Evolutionary conservation across 108 stramenopile species (phyloP).

Genomic region (Conticribra guillardii): DNA sequence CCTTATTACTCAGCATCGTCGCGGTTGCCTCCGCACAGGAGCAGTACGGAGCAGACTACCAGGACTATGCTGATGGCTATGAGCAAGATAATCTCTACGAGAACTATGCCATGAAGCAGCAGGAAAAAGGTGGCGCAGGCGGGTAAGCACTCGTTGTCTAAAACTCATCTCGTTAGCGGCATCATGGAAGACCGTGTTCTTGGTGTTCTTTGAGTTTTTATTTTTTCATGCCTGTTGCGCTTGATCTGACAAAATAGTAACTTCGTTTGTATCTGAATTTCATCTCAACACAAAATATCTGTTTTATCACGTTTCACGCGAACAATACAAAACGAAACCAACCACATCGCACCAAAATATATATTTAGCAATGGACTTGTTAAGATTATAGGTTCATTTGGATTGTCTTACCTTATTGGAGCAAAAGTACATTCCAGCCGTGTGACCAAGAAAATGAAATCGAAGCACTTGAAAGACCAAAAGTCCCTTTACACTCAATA

Average conservation of each 20-base stretch:
- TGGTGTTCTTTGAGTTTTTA: neutral
- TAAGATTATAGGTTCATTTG: conserved; percentile 57
- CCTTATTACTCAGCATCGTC: conserved; percentile 29
- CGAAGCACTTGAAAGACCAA: conserved; percentile 82
- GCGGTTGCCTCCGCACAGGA: conserved; percentile 43
- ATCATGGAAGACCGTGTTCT: neutral
- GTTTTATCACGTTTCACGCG: no score
- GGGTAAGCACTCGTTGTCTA: conserved; percentile 39
- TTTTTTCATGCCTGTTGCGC: no score
- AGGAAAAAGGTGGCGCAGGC: conserved; percentile 61
- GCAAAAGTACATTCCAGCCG: conserved; percentile 75
- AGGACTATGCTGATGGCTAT: conserved; percentile 60
- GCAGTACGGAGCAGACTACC: conserved; percentile 45
- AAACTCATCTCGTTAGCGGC: neutral
- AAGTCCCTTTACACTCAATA: conserved; percentile 90
- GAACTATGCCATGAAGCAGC: conserved; percentile 81
- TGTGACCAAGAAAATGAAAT: conserved; percentile 69
- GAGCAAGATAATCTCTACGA: conserved; percentile 77
- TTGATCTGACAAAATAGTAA: no score
- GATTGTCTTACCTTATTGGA: conserved; percentile 67
- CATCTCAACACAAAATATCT: no score
- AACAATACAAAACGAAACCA: conserved; percentile 1
- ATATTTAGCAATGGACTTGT: conserved; percentile 49
- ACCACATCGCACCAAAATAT: neutral
- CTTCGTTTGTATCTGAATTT: no score